Evolutionary conservation across 257 asterid genomes (phyloP).

Genomic region (Forsythia suspensa): DNA sequence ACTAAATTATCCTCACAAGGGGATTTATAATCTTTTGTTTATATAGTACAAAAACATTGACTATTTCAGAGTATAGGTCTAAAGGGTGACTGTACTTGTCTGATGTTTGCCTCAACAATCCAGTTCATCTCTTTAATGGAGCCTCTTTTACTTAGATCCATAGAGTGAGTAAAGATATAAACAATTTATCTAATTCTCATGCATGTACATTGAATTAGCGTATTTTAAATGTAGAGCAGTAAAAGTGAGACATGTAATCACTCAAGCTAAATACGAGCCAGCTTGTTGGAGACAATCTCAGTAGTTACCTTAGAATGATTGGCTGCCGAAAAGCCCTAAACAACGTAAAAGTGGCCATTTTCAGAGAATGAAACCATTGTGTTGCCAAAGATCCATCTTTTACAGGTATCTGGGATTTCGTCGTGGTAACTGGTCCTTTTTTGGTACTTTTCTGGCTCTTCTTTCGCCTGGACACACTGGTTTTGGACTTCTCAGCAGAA

Average conservation of each 20-base stretch:
- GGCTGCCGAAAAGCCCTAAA: conserved; percentile 83
- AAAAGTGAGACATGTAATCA: conserved; percentile 3
- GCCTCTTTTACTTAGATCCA: not conserved
- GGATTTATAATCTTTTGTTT: not conserved
- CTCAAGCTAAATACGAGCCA: conserved; percentile 15
- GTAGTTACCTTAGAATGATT: conserved; percentile 72
- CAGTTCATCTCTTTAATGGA: conserved; percentile 9
- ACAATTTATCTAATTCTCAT: conserved; percentile 3
- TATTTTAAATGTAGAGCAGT: conserved; percentile 13
- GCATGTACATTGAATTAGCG: conserved; percentile 7
- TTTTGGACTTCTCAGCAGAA: conserved; percentile 39
- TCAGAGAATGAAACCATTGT: conserved; percentile 61
- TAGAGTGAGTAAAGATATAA: conserved; percentile 1
- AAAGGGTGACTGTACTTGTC: not conserved
- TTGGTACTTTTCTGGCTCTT: conserved; percentile 53
- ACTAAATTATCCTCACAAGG: not conserved
- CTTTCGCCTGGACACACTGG: conserved; percentile 50
- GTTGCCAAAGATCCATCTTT: conserved; percentile 39
- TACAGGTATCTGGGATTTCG: conserved; percentile 33
- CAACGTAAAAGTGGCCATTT: conserved; percentile 60
- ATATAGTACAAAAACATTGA: not conserved
- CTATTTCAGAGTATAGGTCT: not conserved
- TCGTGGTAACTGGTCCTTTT: conserved; percentile 26
- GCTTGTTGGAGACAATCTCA: conserved; percentile 1
- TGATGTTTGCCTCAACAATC: not conserved